These are phyloP conservation scores for Phytophthora pluvialis DNA, from an alignment of 352 stramenopile genomes.

Conservation along the genomic window DNA sequence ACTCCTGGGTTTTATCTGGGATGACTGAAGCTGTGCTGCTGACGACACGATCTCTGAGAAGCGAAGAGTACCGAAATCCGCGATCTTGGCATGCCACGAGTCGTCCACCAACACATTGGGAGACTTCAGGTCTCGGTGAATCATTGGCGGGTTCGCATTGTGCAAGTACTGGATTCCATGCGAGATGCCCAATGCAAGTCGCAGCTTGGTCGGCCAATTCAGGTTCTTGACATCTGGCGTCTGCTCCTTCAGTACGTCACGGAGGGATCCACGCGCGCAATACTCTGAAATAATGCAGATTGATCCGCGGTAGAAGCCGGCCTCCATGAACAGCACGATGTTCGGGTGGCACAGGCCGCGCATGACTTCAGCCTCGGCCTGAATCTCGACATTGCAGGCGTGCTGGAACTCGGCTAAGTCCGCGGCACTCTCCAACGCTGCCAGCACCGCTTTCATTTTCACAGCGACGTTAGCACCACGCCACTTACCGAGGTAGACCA, in stretches of 20 bases:
- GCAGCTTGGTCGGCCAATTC: conserved; percentile 83
- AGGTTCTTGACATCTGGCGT: conserved; percentile 66
- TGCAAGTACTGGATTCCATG: conserved; percentile 92
- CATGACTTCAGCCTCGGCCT: conserved; percentile 84
- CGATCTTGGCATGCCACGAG: conserved; percentile 92
- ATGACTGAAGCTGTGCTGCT: conserved; percentile 52
- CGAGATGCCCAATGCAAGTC: conserved; percentile 78
- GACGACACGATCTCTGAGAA: conserved; percentile 89
- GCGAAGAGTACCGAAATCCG: conserved; percentile 88
- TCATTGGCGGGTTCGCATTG: conserved; percentile 89
- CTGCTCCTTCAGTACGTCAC: conserved; percentile 91
- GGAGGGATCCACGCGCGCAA: conserved; percentile 93
- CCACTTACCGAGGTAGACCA: conserved; percentile 97
- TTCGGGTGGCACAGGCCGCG: conserved; percentile 83
- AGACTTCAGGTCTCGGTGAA: conserved; percentile 92
- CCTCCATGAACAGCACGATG: conserved; percentile 91
- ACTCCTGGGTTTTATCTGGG: conserved; percentile 29
- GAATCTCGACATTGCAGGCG: conserved; percentile 86
- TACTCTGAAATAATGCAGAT: conserved; percentile 97
- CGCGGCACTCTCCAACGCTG: conserved; percentile 61
- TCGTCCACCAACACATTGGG: conserved; percentile 91
- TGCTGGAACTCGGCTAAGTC: conserved; percentile 80
- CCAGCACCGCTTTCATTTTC: conserved; percentile 91
- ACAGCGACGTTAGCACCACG: conserved; percentile 95
- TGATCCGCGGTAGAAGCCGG: conserved; percentile 82